Evolutionary conservation across 2,329 filamentous ascomycete species (phyloP), one percentile per base, ranked within the genome.

Genomic region (Didymella sp.): DNA sequence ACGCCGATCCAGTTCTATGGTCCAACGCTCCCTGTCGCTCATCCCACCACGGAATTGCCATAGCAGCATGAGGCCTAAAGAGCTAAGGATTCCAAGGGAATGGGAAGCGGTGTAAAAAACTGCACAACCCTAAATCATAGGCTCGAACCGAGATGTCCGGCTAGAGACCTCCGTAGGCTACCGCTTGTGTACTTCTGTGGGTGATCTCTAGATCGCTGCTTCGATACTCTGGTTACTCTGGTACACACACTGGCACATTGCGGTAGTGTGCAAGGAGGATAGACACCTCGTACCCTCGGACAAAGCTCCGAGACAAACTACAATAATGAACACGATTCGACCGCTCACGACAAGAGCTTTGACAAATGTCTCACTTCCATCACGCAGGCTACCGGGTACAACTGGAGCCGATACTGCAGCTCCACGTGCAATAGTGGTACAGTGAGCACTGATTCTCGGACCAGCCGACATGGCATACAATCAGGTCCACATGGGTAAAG

Each of bases 101-200:
- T 12, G 40, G 31, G 24, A 45, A 40, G 41, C 31, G 42, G 50
- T 52, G 50, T 52, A 42, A 33, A 46, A 17, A 48, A 19, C 15
- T 42, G 24, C 13, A 5, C 22, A 54, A 21, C 22, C 9, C 11
- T 19, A 22, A 42, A 37, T 1, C 19, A 30, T 33, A n/a, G n/a
- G 22, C 15, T 27, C n/a, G n/a, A 25, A 17, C 17, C 37, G 24
- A 13, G 17, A 42, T 7, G 15, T 43, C 13, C 8, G 21, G n/a
- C 30, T 37, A 37, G n/a, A 6, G 9, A 13, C 19, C 11, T 31
- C 11, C 8, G 42, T 33, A n/a, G 15, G 9, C 1, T 38, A 19
- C 22, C 13, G 38, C 28, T 43, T 17, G 27, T 42, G 30, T 30
- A 28, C 7, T 11, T 15, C n/a, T 35, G 8, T 31, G 27, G 27